phyloP scores from a whole-genome alignment of 768 basidiomycete genomes.

The Ramaria sp. region DNA sequence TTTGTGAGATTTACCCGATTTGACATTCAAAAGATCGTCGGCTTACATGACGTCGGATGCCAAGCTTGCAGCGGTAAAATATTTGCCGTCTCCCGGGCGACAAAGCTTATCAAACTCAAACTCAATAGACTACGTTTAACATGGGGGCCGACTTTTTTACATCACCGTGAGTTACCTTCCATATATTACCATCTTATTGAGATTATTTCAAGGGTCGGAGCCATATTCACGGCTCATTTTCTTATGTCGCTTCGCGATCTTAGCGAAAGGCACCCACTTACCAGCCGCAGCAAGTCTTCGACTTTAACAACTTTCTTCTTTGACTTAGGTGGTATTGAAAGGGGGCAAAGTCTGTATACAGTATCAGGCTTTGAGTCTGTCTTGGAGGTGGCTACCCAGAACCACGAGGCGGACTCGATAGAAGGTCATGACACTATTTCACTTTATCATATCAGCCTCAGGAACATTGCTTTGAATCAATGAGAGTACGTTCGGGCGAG shows the following conservation, averaged over 20 bases:
- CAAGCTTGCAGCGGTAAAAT: slow-evolving; percentile 5
- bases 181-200: neutral
- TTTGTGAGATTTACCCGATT: neutral
- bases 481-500: too few species aligned
- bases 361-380: too few species aligned
- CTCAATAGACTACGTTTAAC: neutral
- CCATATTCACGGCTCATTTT: neutral
- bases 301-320: neutral
- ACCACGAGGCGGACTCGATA: too few species aligned
- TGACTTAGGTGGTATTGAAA: too few species aligned
- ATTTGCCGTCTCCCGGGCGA: neutral
- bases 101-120: neutral
- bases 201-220: neutral
- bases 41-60: neutral
- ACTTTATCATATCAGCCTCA: too few species aligned
- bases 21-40: neutral
- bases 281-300: neutral
- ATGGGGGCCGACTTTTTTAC: neutral
- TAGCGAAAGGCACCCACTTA: neutral
- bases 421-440: too few species aligned
- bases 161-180: neutral
- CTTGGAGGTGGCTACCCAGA: too few species aligned
- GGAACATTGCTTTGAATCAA: too few species aligned
- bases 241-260: neutral
- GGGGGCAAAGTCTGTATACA: too few species aligned